These are phyloP conservation scores for Calocera viscosa DNA, from an alignment of 768 basidiomycete species.

Conservation along the genomic window DNA sequence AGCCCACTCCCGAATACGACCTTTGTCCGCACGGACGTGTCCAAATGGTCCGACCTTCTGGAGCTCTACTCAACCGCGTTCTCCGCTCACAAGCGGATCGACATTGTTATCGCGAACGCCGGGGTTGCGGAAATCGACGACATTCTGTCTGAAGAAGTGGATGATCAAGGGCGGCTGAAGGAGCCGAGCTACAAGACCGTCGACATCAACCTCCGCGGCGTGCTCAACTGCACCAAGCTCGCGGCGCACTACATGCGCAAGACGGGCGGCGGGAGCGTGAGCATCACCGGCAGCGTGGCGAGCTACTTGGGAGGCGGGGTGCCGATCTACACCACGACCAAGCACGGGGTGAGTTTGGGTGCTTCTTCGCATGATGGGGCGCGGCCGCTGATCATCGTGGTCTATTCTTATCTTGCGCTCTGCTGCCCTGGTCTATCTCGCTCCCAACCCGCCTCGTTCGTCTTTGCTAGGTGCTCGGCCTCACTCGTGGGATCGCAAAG, in stretches of 20 bases:
- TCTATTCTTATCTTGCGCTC: background rate
- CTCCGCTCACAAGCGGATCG: background rate
- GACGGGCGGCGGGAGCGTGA: background rate
- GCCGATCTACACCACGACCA: background rate
- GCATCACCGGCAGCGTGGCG: background rate
- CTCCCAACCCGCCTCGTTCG: background rate
- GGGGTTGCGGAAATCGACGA: background rate
- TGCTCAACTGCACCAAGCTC: constrained; percentile 2
- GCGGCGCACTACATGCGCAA: constrained; percentile 1
- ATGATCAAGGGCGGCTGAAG: background rate
- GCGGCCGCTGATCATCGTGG: background rate
- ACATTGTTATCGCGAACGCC: constrained; percentile 10
- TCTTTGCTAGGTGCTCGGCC: background rate
- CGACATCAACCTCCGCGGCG: constrained; percentile 3
- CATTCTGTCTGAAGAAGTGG: background rate
- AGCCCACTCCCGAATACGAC: background rate
- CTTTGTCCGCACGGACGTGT: constrained; percentile 2
- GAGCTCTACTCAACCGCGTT: constrained; percentile 1
- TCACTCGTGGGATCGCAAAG: background rate
- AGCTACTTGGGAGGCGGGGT: background rate
- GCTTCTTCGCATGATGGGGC: background rate
- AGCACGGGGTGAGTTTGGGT: background rate
- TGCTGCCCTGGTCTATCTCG: background rate
- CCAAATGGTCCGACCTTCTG: constrained; percentile 6
- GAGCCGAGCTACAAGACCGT: constrained; percentile 9